phyloP scores from a whole-genome alignment of 208 protist species.

The Acanthamoeba culbertsoni region DNA sequence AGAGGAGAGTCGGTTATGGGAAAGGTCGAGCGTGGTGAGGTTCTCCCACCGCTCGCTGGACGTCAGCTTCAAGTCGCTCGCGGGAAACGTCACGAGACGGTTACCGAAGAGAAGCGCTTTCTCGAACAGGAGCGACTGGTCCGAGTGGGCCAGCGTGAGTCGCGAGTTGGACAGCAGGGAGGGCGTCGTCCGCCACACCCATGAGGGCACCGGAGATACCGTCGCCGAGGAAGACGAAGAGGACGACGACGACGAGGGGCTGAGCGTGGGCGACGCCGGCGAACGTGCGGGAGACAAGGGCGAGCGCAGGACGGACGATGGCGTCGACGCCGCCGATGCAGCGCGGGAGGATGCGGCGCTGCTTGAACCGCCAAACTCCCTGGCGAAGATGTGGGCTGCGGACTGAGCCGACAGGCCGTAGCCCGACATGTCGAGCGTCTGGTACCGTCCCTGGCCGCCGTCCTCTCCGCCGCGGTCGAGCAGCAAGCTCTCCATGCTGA shows the following conservation, averaged over 20 bases:
- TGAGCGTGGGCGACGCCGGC: no score
- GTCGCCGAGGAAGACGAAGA: background rate
- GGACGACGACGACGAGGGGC: background rate
- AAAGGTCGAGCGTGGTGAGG: slow-evolving; percentile 25
- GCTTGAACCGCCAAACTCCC: background rate
- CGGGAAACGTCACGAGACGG: background rate
- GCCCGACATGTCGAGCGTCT: background rate
- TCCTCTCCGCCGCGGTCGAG: slow-evolving; percentile 6
- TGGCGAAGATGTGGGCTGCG: background rate
- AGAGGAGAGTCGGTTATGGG: background rate
- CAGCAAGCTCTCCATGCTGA: background rate
- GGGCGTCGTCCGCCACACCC: slow-evolving; percentile 3
- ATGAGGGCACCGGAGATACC: background rate
- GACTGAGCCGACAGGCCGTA: background rate
- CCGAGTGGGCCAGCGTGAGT: background rate
- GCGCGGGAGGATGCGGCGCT: background rate
- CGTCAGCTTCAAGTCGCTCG: background rate
- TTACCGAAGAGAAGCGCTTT: slow-evolving; percentile 54
- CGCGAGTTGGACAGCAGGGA: background rate
- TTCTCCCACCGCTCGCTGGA: slow-evolving; percentile 24
- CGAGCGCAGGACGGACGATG: background rate
- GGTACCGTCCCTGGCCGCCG: background rate
- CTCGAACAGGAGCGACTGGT: slow-evolving; percentile 33
- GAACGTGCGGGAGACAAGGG: background rate
- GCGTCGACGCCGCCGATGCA: background rate